Evolutionary conservation across 2,329 filamentous ascomycete species (phyloP), one percentile per base, ranked within the genome.

Genomic region (Colletotrichum zoysiae): DNA sequence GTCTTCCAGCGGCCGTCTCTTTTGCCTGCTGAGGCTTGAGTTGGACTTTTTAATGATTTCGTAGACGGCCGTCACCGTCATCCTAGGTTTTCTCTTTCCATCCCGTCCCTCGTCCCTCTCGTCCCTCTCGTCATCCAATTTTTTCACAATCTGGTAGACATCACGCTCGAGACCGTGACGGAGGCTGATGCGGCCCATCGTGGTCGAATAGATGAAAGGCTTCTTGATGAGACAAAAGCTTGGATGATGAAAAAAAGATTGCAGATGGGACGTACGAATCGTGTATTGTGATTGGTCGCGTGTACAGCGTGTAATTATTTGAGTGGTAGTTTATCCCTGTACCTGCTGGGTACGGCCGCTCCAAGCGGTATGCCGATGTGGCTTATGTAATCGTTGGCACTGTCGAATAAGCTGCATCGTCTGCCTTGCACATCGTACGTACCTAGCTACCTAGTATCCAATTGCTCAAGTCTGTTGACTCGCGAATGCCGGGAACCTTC

Each of bases 1-100:
- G 74, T 96, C 93, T 79, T 97, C 93, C 1, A 98, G 83, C 0
- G 92, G 86, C 73, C 91, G 91, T 81, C 96, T 97, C 50, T 94
- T 94, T 75, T 93, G 90, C 30, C 96, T 87, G 74, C 93, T 94
- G 30, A 98, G 82, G 76, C 92, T 95, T 0, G 95, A 97, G 79
- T 98, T 98, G 18, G 95, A 97, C 62, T 86, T 84, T 76, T 95
- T 93, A 73, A 98, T 94, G 70, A 89, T 89, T 23, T 74, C 73
- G 79, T 96, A 97, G 1, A 97, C 88, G 2, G 84, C 82, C 2
- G 86, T 81, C 4, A 92, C 84, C 1, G 89, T 90, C 8, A 93
- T 82, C 62, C 44, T 80, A 67, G 71, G 38, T 59, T 72, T 71
- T 46, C 33, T 78, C 40, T 84, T 84, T 59, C 86, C 86, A 62